Percentiles rank a stretch among this genome's conserved stretches.
Conservation (phyloP, 768 basidiomycete genomes). For the Lactifluus echinatus region DNA sequence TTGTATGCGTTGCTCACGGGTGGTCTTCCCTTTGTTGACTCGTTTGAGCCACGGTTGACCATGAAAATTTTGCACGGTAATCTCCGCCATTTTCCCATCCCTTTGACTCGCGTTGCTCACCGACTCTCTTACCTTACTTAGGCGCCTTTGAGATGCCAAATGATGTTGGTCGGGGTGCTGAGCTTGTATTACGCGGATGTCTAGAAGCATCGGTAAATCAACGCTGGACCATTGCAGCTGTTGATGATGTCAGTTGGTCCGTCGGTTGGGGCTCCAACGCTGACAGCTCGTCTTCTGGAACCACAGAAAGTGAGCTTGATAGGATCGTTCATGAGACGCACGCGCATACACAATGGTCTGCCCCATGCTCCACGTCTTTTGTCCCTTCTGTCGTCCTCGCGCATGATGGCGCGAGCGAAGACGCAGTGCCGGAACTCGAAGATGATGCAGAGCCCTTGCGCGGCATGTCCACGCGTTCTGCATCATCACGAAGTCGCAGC, state of each 20-base stretch:
- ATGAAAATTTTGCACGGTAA: slow-evolving; percentile 85
- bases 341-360: slow-evolving; percentile 17
- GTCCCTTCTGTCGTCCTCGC: background rate
- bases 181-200: slow-evolving; percentile 71
- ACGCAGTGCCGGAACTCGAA: slow-evolving; percentile 19
- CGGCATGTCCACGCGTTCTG: slow-evolving; percentile 2
- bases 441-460: slow-evolving; percentile 10
- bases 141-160: slow-evolving; percentile 54
- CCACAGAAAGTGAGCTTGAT: slow-evolving; percentile 26
- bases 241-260: slow-evolving; percentile 75
- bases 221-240: slow-evolving; percentile 75
- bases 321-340: slow-evolving; percentile 33
- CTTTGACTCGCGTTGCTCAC: slow-evolving; percentile 18
- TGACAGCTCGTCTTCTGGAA: slow-evolving; percentile 29
- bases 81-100: slow-evolving; percentile 25
- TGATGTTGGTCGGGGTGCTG: slow-evolving; percentile 50
- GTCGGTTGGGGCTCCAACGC: slow-evolving; percentile 56
- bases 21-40: slow-evolving; percentile 77
- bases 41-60: slow-evolving; percentile 85
- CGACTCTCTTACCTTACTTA: slow-evolving; percentile 23
- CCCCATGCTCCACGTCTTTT: slow-evolving; percentile 13
- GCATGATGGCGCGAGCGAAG: slow-evolving; percentile 3
- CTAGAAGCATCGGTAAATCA: slow-evolving; percentile 50
- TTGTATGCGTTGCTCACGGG: slow-evolving; percentile 82
- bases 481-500: slow-evolving; percentile 13